A percentile compares a stretch with the other conserved stretches of the same genome.
phyloP scores from a whole-genome alignment of 257 asterid genomes.

The Paraleonurus japonicus region DNA sequence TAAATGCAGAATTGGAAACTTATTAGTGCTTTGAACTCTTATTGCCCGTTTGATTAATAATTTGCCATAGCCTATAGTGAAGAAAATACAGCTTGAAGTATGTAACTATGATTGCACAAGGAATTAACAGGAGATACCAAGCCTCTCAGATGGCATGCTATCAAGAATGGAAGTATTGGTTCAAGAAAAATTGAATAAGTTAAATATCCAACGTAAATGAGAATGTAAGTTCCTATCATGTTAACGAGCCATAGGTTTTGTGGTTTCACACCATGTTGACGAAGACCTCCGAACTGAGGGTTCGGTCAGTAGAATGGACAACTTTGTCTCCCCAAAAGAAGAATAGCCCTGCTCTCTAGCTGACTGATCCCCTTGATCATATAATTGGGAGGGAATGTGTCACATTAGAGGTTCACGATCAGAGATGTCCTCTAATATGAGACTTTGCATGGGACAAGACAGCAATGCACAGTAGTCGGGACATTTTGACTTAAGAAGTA shows the following conservation, averaged over 20 bases:
- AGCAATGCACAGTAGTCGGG: neutral
- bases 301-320: too few species aligned
- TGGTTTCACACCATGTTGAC: too few species aligned
- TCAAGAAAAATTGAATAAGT: neutral
- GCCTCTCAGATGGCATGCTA: neutral
- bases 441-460: neutral
- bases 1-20: neutral
- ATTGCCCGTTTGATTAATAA: neutral
- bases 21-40: neutral
- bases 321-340: neutral
- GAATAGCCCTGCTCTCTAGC: neutral
- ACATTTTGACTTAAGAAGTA: neutral
- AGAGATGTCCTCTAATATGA: too few species aligned
- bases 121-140: neutral
- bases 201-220: neutral
- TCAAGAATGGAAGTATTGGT: neutral
- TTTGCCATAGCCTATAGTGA: neutral
- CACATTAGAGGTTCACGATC: too few species aligned
- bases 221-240: neutral
- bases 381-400: too few species aligned
- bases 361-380: neutral
- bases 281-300: too few species aligned
- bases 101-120: neutral
- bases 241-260: neutral
- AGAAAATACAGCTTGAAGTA: neutral